A percentile compares a stretch with the other conserved stretches of the same genome.
Conservation (phyloP, 495 filamentous ascomycete species). For the Glarea lozoyensis region DNA sequence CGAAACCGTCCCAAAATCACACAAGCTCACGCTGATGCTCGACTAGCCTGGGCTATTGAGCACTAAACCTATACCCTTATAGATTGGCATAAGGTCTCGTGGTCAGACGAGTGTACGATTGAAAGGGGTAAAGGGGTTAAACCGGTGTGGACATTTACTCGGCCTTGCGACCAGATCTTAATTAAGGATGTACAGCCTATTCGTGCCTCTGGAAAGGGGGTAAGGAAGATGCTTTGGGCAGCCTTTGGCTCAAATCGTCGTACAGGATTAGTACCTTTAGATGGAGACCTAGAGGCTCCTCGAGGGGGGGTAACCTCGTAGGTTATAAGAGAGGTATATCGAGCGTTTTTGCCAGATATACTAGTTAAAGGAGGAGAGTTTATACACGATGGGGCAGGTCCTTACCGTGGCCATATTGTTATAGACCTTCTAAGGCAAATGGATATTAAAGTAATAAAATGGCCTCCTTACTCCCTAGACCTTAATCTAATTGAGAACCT, state of each 20-base stretch:
- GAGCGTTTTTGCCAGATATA: constrained; percentile 2
- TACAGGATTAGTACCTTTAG: neutral
- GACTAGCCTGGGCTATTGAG: neutral
- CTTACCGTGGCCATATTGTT: neutral
- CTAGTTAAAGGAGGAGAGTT: constrained; percentile 3
- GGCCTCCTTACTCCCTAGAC: constrained; percentile 1
- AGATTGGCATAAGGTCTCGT: neutral
- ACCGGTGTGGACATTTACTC: neutral
- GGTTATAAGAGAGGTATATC: constrained; percentile 5
- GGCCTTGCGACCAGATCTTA: neutral
- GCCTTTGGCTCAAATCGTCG: neutral
- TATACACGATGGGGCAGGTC: constrained; percentile 1
- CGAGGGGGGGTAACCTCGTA: neutral
- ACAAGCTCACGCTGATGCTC: neutral
- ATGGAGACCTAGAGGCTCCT: neutral
- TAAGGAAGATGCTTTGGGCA: no score
- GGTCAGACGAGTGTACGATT: neutral
- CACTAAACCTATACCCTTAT: neutral
- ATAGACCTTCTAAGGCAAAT: neutral
- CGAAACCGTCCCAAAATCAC: neutral
- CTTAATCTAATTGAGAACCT: neutral
- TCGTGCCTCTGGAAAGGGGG: no score
- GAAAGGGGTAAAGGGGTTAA: neutral
- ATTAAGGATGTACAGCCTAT: neutral
- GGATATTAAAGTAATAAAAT: neutral